Percentiles rank a stretch among this genome's conserved stretches.
Conservation (phyloP, 768 basidiomycete genomes). For the Boletus edulis region DNA sequence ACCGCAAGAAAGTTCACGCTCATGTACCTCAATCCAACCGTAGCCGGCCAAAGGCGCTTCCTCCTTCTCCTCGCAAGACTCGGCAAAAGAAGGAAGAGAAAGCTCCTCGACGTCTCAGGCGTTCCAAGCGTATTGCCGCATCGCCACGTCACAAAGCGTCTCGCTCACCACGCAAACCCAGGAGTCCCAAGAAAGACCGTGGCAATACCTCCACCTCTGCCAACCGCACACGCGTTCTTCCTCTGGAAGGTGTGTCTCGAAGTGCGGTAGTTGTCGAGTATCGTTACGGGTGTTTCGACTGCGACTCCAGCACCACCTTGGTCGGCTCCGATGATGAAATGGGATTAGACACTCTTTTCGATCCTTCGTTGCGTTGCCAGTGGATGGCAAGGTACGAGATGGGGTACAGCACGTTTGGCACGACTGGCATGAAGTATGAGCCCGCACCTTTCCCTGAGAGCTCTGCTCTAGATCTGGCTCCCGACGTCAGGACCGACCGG, state of each 20-base stretch:
- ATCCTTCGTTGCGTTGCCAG: not conserved
- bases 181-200: not conserved
- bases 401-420: constrained; percentile 1
- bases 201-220: not conserved
- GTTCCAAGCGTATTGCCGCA: not conserved
- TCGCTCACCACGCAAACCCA: not conserved
- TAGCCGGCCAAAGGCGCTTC: not conserved
- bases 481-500: not conserved
- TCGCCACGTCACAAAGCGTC: not conserved
- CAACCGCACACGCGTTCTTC: not conserved
- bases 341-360: constrained; percentile 4
- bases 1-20: constrained; percentile 23
- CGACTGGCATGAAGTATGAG: not conserved
- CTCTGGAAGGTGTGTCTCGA: too few relatives aligned
- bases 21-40: constrained; percentile 16
- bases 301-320: not conserved
- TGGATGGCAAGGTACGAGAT: constrained; percentile 18
- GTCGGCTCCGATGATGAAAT: constrained; percentile 2
- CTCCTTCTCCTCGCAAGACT: not conserved
- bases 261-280: not conserved
- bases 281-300: not conserved
- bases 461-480: not conserved
- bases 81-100: not conserved
- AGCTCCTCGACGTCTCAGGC: not conserved
- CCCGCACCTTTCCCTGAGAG: not conserved